Base-by-base conservation (phyloP, 2,329 filamentous ascomycete species). In the Hypoxylon sp. region DNA sequence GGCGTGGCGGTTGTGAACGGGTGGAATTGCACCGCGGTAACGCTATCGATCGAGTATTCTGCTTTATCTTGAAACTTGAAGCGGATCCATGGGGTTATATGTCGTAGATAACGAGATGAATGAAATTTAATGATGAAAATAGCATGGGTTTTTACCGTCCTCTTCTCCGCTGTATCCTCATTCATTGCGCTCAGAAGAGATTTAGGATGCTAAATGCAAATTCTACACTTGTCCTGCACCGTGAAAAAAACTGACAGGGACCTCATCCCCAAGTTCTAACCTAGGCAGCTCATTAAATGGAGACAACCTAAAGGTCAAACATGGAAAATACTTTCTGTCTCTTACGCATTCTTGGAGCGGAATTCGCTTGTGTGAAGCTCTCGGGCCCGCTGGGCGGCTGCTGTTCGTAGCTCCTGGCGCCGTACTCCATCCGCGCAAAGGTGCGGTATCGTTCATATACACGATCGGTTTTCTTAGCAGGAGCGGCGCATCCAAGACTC, bases 21-120 rank as follows among this genome's bases (percentile, higher is more conserved):
- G 42, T 72, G 73, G 61, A 76, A 77, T 55, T 78, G 77, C 44
- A 73, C 72, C 11, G 70, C 63, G 3, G 48, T 75, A 26, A 54
- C 52, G 33, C 37, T 75, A 48, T 53, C 55, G 47, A 67, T 71
- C 24, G 60, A 74, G 44, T 74, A 73, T 66, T 22, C 47, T 35
- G 10, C 3, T 29, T 54, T 39, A 24, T 60, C 48, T 51, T 33
- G 29, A 33, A 26, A 10, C 5, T 17, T 19, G 8, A 44, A 19
- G 9, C 17, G 8, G n/a, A n/a, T 6, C 9, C 9, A 19, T 19
- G n/a, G 10, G 17, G 39, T 3, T 22, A 22, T 22, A 44, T 42
- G 9, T 9, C 5, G 33, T 35, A 37, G 33, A 17, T 19, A 42
- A 9, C 10, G 39, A 22, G 19, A 44, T 44, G 39, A 22, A 22